Conservation (phyloP, 2,329 filamentous ascomycete genomes). For the Bipolaris cookei region DNA sequence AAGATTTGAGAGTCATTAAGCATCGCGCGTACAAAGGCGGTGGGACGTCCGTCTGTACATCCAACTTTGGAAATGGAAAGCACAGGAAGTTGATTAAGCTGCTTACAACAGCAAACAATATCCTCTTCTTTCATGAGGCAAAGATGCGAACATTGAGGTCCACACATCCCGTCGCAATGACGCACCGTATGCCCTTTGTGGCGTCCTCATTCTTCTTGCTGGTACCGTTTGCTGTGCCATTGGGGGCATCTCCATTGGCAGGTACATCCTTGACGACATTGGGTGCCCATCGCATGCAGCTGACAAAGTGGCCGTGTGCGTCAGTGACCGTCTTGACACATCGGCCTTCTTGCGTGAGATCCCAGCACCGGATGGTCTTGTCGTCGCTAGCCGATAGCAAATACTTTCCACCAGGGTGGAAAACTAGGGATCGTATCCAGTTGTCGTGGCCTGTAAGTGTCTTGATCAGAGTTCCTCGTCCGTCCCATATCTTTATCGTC, state of each 20-base stretch:
- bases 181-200: slow-evolving; percentile 74
- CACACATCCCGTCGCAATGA: slow-evolving; percentile 86
- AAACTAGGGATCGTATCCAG: slow-evolving; percentile 85
- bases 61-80: slow-evolving; percentile 13
- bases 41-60: slow-evolving; percentile 11
- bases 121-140: slow-evolving; percentile 56
- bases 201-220: slow-evolving; percentile 59
- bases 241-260: slow-evolving; percentile 51
- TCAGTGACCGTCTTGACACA: slow-evolving; percentile 83
- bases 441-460: slow-evolving; percentile 90
- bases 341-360: slow-evolving; percentile 86
- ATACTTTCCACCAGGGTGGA: slow-evolving; percentile 92
- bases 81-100: slow-evolving; percentile 9
- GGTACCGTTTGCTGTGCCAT: slow-evolving; percentile 53
- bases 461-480: slow-evolving; percentile 81
- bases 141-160: slow-evolving; percentile 82
- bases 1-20: slow-evolving; percentile 14
- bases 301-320: slow-evolving; percentile 83
- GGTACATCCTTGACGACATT: slow-evolving; percentile 67
- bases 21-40: slow-evolving; percentile 2
- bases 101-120: slow-evolving; percentile 2
- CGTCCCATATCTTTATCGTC: slow-evolving; percentile 87
- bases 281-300: slow-evolving; percentile 86
- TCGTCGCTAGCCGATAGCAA: slow-evolving; percentile 86
- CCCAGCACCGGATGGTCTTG: slow-evolving; percentile 93